Conservation (phyloP, 2,329 filamentous ascomycete species). For the Aspergillus tanneri region DNA sequence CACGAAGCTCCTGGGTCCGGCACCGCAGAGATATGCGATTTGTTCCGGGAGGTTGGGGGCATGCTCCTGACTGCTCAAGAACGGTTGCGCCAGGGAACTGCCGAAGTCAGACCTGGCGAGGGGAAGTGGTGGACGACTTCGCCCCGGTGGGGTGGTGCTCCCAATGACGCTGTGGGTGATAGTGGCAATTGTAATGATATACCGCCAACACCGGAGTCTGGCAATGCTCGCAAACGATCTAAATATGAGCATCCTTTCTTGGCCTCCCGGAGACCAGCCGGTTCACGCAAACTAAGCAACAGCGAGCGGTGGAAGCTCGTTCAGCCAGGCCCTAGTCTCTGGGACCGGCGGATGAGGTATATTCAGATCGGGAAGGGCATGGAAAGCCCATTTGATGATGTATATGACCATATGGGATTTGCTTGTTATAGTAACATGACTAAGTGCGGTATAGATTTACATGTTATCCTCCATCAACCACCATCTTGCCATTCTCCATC, state of each 20-base stretch:
- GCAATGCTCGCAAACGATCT: constrained; percentile 40
- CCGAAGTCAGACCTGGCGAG: constrained; percentile 52
- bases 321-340: constrained; percentile 51
- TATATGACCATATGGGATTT: constrained; percentile 28
- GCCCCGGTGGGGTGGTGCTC: constrained; percentile 57
- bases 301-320: constrained; percentile 55
- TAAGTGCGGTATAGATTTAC: constrained; percentile 50
- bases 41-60: constrained; percentile 58
- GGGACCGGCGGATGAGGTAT: constrained; percentile 59
- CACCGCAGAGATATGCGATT: constrained; percentile 49
- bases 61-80: constrained; percentile 61
- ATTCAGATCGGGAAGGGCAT: constrained; percentile 56
- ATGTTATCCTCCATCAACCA: constrained; percentile 63
- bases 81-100: constrained; percentile 55
- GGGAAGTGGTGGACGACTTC: constrained; percentile 61
- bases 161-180: constrained; percentile 35
- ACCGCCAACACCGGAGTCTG: constrained; percentile 26
- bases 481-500: constrained; percentile 59
- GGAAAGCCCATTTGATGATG: constrained; percentile 53
- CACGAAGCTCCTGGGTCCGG: constrained; percentile 31
- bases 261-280: constrained; percentile 32
- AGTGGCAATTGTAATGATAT: constrained; percentile 27
- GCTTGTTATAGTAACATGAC: background rate
- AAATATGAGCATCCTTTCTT: constrained; percentile 36
- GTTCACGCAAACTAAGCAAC: constrained; percentile 46